Evolutionary conservation across 1,284 basidiomycete species (phyloP).

Genomic region (Fomitopsis palustris): DNA sequence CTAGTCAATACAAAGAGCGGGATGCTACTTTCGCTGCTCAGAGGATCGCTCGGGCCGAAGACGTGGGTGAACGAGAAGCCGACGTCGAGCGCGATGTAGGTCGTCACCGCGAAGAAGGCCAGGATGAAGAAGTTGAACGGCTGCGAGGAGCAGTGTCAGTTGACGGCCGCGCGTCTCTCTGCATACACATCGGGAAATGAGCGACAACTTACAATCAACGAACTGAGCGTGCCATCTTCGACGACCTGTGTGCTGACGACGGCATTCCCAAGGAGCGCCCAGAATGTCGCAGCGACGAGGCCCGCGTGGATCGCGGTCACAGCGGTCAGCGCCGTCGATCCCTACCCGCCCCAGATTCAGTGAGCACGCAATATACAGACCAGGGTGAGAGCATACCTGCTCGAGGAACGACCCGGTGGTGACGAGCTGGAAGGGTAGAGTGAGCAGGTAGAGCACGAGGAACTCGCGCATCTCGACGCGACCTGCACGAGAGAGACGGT

Average conservation of each 20-base stretch:
- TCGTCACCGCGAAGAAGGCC: conserved; percentile 65
- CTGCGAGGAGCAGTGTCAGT: conserved; percentile 30
- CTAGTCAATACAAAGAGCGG: conserved; percentile 77
- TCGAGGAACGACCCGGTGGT: conserved; percentile 73
- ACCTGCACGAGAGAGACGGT: conserved; percentile 38
- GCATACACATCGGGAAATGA: background rate
- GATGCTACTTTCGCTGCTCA: conserved; percentile 53
- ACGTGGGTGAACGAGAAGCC: conserved; percentile 57
- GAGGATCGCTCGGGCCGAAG: conserved; percentile 61
- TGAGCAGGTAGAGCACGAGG: conserved; percentile 63
- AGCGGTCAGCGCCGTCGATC: conserved; percentile 60
- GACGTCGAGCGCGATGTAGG: conserved; percentile 79
- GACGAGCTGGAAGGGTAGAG: conserved; percentile 73
- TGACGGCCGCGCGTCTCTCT: background rate
- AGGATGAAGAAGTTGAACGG: conserved; percentile 60
- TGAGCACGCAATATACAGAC: background rate
- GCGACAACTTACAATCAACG: conserved; percentile 61
- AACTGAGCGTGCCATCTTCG: conserved; percentile 76
- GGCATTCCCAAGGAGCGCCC: conserved; percentile 75
- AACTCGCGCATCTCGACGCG: conserved; percentile 68
- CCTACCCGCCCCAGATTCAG: conserved; percentile 35
- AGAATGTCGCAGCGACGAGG: conserved; percentile 69
- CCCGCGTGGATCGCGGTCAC: conserved; percentile 76
- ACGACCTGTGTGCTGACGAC: conserved; percentile 80
- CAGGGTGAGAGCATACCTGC: conserved; percentile 24